Conservation (phyloP, 78 protist species). For the Dictyostelium brefeldianum region DNA sequence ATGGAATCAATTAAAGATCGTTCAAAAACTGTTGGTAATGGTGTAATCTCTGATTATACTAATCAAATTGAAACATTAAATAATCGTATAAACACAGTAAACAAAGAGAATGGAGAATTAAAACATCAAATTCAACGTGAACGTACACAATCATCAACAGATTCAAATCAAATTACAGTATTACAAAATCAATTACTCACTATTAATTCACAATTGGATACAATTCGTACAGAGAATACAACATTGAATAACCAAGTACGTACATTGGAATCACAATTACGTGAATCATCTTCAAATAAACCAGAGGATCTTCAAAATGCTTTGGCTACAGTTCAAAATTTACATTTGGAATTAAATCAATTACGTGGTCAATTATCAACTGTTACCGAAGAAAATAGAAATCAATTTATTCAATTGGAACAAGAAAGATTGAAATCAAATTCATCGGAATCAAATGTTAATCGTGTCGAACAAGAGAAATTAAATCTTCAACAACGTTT, state of each 20-base stretch:
- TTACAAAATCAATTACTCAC: slow-evolving; percentile 54
- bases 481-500: slow-evolving; percentile 43
- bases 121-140: slow-evolving; percentile 17
- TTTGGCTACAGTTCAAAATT: neutral
- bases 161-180: slow-evolving; percentile 18
- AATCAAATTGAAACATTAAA: slow-evolving; percentile 25
- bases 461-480: slow-evolving; percentile 32
- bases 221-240: neutral
- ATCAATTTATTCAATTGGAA: slow-evolving; percentile 47
- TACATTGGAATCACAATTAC: neutral
- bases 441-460: neutral
- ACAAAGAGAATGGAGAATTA: slow-evolving; percentile 7
- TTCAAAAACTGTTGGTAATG: slow-evolving; percentile 54
- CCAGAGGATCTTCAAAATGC: slow-evolving; percentile 32
- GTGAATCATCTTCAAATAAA: slow-evolving; percentile 2
- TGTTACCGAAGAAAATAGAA: slow-evolving; percentile 39
- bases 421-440: slow-evolving; percentile 62
- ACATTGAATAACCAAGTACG: neutral
- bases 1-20: slow-evolving; percentile 69
- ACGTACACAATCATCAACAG: slow-evolving; percentile 3
- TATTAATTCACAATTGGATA: slow-evolving; percentile 23
- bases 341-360: slow-evolving; percentile 35
- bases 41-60: slow-evolving; percentile 22
- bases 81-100: neutral
- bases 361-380: neutral